Evolutionary conservation across 352 stramenopile genomes (phyloP).

Genomic region (Thraustochytrium sp.): DNA sequence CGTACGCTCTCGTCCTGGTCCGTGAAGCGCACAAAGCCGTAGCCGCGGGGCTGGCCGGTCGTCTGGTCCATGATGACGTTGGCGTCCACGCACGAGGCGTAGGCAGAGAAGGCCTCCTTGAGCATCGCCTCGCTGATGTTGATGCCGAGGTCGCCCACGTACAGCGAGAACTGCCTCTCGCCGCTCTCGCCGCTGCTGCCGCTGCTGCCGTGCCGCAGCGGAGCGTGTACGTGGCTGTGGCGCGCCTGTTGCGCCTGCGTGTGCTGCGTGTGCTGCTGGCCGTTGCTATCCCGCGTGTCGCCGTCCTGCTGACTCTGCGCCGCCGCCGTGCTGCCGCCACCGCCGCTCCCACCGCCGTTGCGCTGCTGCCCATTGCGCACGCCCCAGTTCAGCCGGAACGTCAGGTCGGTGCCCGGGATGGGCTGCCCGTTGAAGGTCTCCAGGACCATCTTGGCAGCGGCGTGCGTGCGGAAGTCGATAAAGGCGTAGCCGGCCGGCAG

Average conservation of each 20-base stretch:
- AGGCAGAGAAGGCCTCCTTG: slow-evolving; percentile 70
- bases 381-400: slow-evolving; percentile 83
- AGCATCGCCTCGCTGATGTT: slow-evolving; percentile 79
- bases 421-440: slow-evolving; percentile 74
- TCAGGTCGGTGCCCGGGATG: slow-evolving; percentile 53
- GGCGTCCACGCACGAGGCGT: slow-evolving; percentile 68
- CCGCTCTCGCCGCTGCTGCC: neutral
- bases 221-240: no score
- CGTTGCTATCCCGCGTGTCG: neutral
- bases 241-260: neutral
- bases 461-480: slow-evolving; percentile 74
- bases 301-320: no score
- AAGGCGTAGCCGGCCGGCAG: slow-evolving; percentile 80
- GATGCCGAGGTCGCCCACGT: slow-evolving; percentile 78
- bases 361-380: slow-evolving; percentile 69
- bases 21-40: slow-evolving; percentile 81
- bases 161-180: slow-evolving; percentile 71
- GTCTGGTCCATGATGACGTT: slow-evolving; percentile 80
- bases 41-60: slow-evolving; percentile 80
- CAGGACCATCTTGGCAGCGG: slow-evolving; percentile 70
- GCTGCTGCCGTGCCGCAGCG: neutral
- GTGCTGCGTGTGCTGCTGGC: neutral
- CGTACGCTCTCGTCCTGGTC: slow-evolving; percentile 74
- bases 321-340: no score
- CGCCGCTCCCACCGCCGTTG: slow-evolving; percentile 52